Conservation (phyloP, 371 early-diverging fungal genomes). For the Mortierella sp. region DNA sequence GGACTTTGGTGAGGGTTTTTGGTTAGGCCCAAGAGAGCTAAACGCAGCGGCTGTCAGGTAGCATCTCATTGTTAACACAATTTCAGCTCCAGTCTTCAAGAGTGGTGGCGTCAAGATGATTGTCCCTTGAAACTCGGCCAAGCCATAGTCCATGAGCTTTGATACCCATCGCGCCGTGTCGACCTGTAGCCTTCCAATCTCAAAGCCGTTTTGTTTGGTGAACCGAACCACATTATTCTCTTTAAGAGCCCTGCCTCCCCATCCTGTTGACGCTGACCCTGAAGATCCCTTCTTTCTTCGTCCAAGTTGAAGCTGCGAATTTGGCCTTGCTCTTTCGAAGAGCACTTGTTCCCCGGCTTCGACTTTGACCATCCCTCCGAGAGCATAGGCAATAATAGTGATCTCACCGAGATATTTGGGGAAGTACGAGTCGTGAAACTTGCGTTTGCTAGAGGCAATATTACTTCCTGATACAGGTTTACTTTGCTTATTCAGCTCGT, state of each 20-base stretch:
- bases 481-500: background rate
- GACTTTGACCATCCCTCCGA: constrained; percentile 50
- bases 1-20: constrained; percentile 5
- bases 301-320: constrained; percentile 21
- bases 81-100: constrained; percentile 66
- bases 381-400: constrained; percentile 48
- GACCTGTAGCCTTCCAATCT: constrained; percentile 64
- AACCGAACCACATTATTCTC: constrained; percentile 69
- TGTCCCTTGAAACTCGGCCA: constrained; percentile 63
- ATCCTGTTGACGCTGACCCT: constrained; percentile 27
- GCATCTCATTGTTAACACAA: constrained; percentile 62
- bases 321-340: constrained; percentile 41
- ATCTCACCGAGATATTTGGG: constrained; percentile 52
- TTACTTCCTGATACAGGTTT: background rate
- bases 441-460: constrained; percentile 24
- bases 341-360: constrained; percentile 43
- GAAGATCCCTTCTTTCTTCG: constrained; percentile 33
- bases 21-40: constrained; percentile 20
- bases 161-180: constrained; percentile 63
- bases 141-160: constrained; percentile 61
- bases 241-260: constrained; percentile 33
- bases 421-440: constrained; percentile 35
- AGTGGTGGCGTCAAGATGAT: constrained; percentile 57
- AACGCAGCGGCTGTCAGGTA: constrained; percentile 60
- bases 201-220: constrained; percentile 50